Evolutionary conservation across 148 eudicot species (phyloP), one percentile per base, ranked within the genome.

Genomic region (Linanthus parryae): DNA sequence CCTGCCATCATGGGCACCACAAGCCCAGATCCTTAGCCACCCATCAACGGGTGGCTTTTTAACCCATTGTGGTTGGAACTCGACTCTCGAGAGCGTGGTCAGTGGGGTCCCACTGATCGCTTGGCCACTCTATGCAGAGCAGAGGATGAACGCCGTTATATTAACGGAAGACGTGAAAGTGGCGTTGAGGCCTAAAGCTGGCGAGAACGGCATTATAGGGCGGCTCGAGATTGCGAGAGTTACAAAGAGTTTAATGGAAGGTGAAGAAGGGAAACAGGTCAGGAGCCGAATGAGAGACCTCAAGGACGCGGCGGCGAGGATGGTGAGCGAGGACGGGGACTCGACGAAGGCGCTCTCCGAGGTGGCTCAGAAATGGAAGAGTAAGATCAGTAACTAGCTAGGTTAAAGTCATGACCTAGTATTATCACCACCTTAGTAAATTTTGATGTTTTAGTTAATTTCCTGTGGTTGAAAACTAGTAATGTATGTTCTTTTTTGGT

Each of bases 81-180:
- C 87, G 6, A 59, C 64, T 0, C 8, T 77, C 0, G 87, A 81
- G 46, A 74, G 83, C 13, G 71, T 81, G 6, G 73, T 74, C 0
- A 44, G 74, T 2, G 87, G 87, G 0, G 66, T 81, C 0, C 80
- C 87, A 0, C 5, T 81, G 4, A 71, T 81, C 11, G 69, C 75
- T 0, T 81, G 87, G 87, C 83, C 87, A 2, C 61, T 81, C 6
- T 81, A 62, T 0, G 87, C 83, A 2, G 87, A 81, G 59, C 83
- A 81, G 2, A 63, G 51, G 33, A 77, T 73, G 83, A 81, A 77
- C 4, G 76, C 83, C 2, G 54, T 57, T 5, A 44, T 72, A 64
- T 13, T 81, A 2, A 55, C 42, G 0, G 63, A 77, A 23, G 88
- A 58, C 8, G 21, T 74, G 1, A 74, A 72, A 40, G 77, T 81